phyloP scores from a whole-genome alignment of 2,329 filamentous ascomycete genomes.

The Capronia epimyces region DNA sequence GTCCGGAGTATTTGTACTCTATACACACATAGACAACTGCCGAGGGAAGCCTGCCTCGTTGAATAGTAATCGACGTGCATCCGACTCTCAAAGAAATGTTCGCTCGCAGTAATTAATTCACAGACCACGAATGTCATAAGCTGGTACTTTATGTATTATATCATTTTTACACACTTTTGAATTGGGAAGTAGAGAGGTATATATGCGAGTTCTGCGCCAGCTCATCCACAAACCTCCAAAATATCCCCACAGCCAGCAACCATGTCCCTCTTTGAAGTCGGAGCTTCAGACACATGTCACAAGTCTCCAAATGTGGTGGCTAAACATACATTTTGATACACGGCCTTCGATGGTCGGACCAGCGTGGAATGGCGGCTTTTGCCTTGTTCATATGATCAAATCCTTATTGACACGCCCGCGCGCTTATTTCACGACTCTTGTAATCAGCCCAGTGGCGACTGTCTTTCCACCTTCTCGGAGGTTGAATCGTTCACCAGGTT shows the following conservation, averaged over 20 bases:
- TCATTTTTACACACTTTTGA: constrained; percentile 4
- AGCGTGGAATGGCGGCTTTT: constrained; percentile 2
- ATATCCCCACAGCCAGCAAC: constrained; percentile 4
- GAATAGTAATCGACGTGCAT: no score
- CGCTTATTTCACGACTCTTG: constrained; percentile 56
- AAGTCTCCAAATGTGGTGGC: constrained; percentile 3
- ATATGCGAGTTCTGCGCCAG: constrained; percentile 15
- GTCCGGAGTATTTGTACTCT: no score
- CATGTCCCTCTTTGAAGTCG: constrained; percentile 2
- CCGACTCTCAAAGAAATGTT: no score
- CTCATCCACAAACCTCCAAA: constrained; percentile 12
- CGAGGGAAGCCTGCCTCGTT: no score
- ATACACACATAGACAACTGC: no score
- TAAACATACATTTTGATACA: constrained; percentile 21
- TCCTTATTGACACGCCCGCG: not conserved
- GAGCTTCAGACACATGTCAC: constrained; percentile 10
- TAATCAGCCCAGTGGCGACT: constrained; percentile 76
- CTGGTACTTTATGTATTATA: not conserved
- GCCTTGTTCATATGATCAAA: not conserved
- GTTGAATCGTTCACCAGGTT: constrained; percentile 94
- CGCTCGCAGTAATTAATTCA: not conserved
- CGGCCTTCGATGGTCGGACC: constrained; percentile 1
- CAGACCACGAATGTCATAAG: not conserved
- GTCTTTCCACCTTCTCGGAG: constrained; percentile 93
- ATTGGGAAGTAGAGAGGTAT: constrained; percentile 27